Evolutionary conservation across 2,329 filamentous ascomycete genomes (phyloP), one percentile per base, ranked within the genome.

Genomic region (Penicillium sp.): DNA sequence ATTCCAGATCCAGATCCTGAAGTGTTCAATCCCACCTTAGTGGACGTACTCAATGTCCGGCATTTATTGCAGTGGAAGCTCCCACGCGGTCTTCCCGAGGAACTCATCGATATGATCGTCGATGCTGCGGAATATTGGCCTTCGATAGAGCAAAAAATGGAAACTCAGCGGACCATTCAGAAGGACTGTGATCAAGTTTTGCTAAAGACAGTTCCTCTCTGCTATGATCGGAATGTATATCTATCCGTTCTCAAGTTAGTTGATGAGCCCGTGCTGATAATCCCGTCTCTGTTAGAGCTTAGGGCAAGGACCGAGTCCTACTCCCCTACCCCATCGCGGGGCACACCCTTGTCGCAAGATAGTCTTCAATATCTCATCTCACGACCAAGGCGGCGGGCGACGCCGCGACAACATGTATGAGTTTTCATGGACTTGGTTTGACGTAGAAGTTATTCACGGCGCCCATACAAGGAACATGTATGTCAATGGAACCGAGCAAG

Each of bases 331-430:
- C 6, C 72, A 76, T 52, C 69, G 75, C 31, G 68, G 69, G 12
- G 48, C 58, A 17, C 71, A 75, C 50, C 74, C 75, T 21, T 76
- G 74, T 40, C 73, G 75, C 27, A 76, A 76, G 49, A 74, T 77
- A 15, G 50, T 71, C 21, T 77, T 77, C 43, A 62, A 62, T 8
- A 63, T 77, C 17, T 60, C 62, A 6, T 73, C 74, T 3, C 73
- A 72, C 21, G 75, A 77, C 53, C 75, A 77, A 56, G 75, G 74
- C 19, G 59, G 67, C 4, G 64, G 65, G 2, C 19, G 17, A 17
- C 45, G 60, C 7, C 56, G 46, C 27, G 56, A 61, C 19, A 59
- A 67, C n/a, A 65, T 59, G 38, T 76, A 73, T 55, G 43, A 66
- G 6, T 64, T 62, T 23, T 75, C 74, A 13, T 75, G 60, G 56